These are phyloP conservation scores for Oryza officinalis DNA, from an alignment of 176 grass and related monocot species.

Conservation along the genomic window DNA sequence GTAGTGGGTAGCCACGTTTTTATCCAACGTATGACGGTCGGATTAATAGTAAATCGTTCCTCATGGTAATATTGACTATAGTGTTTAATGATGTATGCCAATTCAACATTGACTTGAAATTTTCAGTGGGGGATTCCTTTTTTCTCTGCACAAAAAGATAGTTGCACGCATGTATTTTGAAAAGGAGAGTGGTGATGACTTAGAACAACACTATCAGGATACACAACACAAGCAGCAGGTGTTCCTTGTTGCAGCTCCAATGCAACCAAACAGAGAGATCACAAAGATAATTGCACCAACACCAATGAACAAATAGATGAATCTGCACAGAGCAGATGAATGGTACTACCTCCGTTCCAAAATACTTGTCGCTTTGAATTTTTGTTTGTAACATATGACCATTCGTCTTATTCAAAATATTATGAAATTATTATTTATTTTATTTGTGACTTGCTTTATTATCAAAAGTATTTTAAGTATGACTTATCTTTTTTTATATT, in stretches of 20 bases:
- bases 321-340: constrained; percentile 50
- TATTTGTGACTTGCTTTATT: no score
- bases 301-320: constrained; percentile 85
- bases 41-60: neutral
- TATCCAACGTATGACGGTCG: neutral
- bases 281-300: constrained; percentile 62
- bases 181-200: constrained; percentile 6
- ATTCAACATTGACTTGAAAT: neutral
- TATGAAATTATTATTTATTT: no score
- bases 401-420: no score
- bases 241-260: constrained; percentile 67
- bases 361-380: no score
- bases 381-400: no score
- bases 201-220: constrained; percentile 42
- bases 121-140: neutral
- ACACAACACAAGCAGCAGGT: constrained; percentile 87
- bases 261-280: constrained; percentile 79
- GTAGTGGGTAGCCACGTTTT: neutral
- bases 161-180: neutral
- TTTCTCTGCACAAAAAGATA: constrained; percentile 1
- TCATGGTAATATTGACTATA: neutral
- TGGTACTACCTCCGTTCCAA: no score
- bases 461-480: no score
- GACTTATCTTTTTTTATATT: no score
- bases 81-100: neutral